A percentile compares a stretch with the other conserved stretches of the same genome.
Conservation (phyloP, 768 basidiomycete genomes). For the Cyclocybe cylindracea region DNA sequence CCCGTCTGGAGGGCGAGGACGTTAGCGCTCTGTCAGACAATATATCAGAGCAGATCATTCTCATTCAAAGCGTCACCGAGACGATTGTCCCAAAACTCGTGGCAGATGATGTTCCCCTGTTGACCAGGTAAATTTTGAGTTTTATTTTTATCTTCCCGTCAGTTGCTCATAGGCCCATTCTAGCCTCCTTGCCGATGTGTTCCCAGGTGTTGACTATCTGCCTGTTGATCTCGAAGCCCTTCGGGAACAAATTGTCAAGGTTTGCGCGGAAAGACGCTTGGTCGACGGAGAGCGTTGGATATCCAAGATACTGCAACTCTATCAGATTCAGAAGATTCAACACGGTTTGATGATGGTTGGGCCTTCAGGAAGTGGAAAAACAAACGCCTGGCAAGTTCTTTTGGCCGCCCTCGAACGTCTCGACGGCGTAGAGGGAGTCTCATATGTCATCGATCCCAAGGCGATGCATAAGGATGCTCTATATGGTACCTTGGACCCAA, state of each 20-base stretch:
- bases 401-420: conserved; percentile 87
- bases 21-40: conserved; percentile 64
- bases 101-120: conserved; percentile 92
- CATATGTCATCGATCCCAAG: conserved; percentile 98
- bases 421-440: conserved; percentile 88
- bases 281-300: conserved; percentile 88
- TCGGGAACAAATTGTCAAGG: conserved; percentile 80
- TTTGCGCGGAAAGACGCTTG: conserved; percentile 86
- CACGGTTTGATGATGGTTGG: conserved; percentile 99
- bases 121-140: conserved; percentile 69
- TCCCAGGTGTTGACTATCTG: conserved; percentile 91
- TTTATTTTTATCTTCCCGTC: conserved; percentile 1
- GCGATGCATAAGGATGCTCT: conserved; percentile 98
- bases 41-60: conserved; percentile 89
- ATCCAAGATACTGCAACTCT: conserved; percentile 93
- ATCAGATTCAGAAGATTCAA: conserved; percentile 99
- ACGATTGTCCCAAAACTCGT: conserved; percentile 98
- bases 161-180: conserved; percentile 4
- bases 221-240: conserved; percentile 88
- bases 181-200: conserved; percentile 93
- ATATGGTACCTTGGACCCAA: conserved; percentile 95
- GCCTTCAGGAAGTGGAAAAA: conserved; percentile 95
- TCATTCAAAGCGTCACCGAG: conserved; percentile 98
- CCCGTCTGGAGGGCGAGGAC: conserved; percentile 42
- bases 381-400: conserved; percentile 94